Conservation (phyloP, 2,329 filamentous ascomycete genomes). For the Fusarium hainanense region DNA sequence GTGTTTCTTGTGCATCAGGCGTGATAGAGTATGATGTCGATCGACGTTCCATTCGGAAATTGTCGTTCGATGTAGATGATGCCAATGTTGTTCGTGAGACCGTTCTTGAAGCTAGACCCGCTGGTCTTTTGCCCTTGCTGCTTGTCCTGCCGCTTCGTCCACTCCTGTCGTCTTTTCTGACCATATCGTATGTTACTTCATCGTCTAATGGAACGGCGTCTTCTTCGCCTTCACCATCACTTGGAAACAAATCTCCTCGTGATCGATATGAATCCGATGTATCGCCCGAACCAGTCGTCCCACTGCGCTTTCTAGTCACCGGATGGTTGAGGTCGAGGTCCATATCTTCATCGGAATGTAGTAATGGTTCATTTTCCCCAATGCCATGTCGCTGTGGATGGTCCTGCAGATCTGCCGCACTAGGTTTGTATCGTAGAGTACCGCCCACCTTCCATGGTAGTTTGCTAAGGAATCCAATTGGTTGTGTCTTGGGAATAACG, state of each 20-base stretch:
- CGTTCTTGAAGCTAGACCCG: slow-evolving; percentile 59
- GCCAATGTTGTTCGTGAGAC: slow-evolving; percentile 69
- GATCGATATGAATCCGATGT: slow-evolving; percentile 90
- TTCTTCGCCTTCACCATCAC: slow-evolving; percentile 85
- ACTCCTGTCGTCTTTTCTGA: slow-evolving; percentile 79
- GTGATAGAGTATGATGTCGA: slow-evolving; percentile 48
- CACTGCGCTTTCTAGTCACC: slow-evolving; percentile 70
- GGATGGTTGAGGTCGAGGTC: slow-evolving; percentile 47
- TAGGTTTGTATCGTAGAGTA: slow-evolving; percentile 87
- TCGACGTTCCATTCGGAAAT: slow-evolving; percentile 43
- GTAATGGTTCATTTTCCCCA: slow-evolving; percentile 76
- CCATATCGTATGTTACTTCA: slow-evolving; percentile 87
- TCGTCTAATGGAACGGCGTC: slow-evolving; percentile 94
- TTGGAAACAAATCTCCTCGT: slow-evolving; percentile 89
- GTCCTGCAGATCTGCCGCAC: slow-evolving; percentile 89
- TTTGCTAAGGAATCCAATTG: slow-evolving; percentile 84
- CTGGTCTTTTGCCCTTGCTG: slow-evolving; percentile 68
- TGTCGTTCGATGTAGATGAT: slow-evolving; percentile 53
- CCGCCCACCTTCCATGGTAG: slow-evolving; percentile 88
- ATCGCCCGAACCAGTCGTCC: slow-evolving; percentile 80
- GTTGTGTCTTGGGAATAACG: slow-evolving; percentile 87
- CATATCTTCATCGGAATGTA: slow-evolving; percentile 56
- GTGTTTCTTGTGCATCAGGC: slow-evolving; percentile 54
- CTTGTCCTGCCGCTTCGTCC: slow-evolving; percentile 66
- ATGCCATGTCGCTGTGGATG: slow-evolving; percentile 71